Conservation (phyloP, 768 basidiomycete species). For the Stropharia rugosoannulata region DNA sequence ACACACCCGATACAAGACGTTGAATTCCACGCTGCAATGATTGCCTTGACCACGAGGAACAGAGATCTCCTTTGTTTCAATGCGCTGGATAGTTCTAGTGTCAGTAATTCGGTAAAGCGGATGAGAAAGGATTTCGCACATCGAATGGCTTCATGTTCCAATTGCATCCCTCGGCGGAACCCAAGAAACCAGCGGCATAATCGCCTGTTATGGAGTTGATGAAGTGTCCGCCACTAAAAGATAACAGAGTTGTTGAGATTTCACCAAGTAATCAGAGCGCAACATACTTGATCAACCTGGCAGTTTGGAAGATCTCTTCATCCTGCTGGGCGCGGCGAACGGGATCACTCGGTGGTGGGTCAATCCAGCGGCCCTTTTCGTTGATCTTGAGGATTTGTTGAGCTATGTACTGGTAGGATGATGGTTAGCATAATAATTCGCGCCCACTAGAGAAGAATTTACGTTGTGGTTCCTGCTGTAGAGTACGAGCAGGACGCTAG, state of each 20-base stretch:
- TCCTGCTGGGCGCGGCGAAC: slow-evolving; percentile 33
- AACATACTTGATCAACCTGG: slow-evolving; percentile 49
- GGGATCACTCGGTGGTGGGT: slow-evolving; percentile 36
- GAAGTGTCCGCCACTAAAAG: slow-evolving; percentile 48
- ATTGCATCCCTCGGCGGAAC: slow-evolving; percentile 48
- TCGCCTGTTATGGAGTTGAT: slow-evolving; percentile 55
- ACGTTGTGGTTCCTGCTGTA: slow-evolving; percentile 64
- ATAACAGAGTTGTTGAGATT: not conserved
- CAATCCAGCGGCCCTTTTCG: slow-evolving; percentile 45
- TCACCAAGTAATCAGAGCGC: not conserved
- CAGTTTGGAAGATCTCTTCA: slow-evolving; percentile 59
- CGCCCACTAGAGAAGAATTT: slow-evolving; percentile 2
- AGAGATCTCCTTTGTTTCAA: slow-evolving; percentile 31
- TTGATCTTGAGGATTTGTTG: slow-evolving; percentile 53
- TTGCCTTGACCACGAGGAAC: slow-evolving; percentile 60
- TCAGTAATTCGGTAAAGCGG: not conserved
- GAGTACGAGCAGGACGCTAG: slow-evolving; percentile 52
- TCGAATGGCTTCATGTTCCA: slow-evolving; percentile 56
- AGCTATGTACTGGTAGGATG: slow-evolving; percentile 46
- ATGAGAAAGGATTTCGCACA: slow-evolving; percentile 9
- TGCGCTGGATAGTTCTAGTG: slow-evolving; percentile 22
- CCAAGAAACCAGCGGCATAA: slow-evolving; percentile 59
- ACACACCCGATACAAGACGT: slow-evolving; percentile 42
- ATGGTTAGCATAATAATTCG: not conserved
- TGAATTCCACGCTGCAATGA: slow-evolving; percentile 70